Evolutionary conservation across 768 basidiomycete genomes (phyloP).

Genomic region (Macrolepiota fuliginosa): DNA sequence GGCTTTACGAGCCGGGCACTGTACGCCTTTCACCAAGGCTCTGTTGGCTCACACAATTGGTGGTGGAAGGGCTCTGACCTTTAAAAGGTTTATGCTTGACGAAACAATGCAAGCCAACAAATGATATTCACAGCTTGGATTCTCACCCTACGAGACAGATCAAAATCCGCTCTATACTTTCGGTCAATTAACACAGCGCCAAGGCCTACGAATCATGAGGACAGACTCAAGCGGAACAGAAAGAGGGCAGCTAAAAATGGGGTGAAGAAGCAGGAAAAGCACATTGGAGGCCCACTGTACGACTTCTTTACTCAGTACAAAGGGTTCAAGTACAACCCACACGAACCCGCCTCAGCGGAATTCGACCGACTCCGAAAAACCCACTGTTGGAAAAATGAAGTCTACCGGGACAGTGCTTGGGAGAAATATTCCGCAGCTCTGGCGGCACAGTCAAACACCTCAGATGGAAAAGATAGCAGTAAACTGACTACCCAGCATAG

Average conservation of each 20-base stretch:
- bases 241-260: no score
- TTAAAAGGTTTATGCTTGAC: not conserved
- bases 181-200: not conserved
- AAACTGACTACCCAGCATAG: not conserved
- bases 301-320: conserved; percentile 9
- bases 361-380: conserved; percentile 3
- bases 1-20: no score
- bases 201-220: not conserved
- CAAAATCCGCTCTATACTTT: not conserved
- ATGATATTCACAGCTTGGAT: not conserved
- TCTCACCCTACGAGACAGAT: not conserved
- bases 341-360: conserved; percentile 2
- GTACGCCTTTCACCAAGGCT: no score
- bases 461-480: conserved; percentile 1
- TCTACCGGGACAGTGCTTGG: conserved; percentile 3
- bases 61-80: no score
- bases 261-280: no score
- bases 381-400: not conserved
- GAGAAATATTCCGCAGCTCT: conserved; percentile 2
- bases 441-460: conserved; percentile 1
- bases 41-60: no score
- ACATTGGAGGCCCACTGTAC: not conserved
- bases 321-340: conserved; percentile 7
- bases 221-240: not conserved
- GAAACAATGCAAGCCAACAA: not conserved